Evolutionary conservation across 805 yeast genomes (phyloP), one percentile per base, ranked within the genome.

Genomic region (Peterozyma toletana): DNA sequence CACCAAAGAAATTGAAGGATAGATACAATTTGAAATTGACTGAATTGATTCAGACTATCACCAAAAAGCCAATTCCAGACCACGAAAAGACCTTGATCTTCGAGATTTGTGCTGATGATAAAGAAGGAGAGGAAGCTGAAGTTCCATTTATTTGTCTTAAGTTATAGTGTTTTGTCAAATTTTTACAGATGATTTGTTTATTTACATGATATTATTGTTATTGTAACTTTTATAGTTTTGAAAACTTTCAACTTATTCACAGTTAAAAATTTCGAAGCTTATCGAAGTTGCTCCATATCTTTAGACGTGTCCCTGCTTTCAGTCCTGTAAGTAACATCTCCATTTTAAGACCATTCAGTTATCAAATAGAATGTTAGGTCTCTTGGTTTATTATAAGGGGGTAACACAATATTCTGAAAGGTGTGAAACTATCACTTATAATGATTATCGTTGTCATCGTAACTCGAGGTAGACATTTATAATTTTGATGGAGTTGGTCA

Each of bases 61-160:
- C 95, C 43, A 88, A 88, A 70, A 85, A 86, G 59, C 87, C 86
- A 15, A 66, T 93, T 38, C 84, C 89, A 11, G 59, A 70, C 3
- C 88, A 85, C 59, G 81, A 79, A 45, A 80, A 80, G 63, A 81
- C 87, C 14, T 70, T 93, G 67, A 82, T 91, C 46, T 75, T 93
- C 46, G 99, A 91, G 65, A 75, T 93, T 38, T 88, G 96, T 61
- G 86, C 91, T 48, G 98, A 93, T 56, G 99, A 93, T 61, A 71
- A 78, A 57, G 75, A 82, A 38, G 99, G 91, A 33, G 98, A 93
- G 60, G 99, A 93, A 60, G 96, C 89, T 16, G 98, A 90, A 55
- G 87, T 89, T 50, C 99, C 99, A 30, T 89, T 78, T 59, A 76
- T 90, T 48, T 79, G 86, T 45, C 77, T 90, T 45, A 76, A 73